These are phyloP conservation scores for Colletotrichum musae DNA, from an alignment of 2,329 filamentous ascomycete genomes.

Conservation along the genomic window DNA sequence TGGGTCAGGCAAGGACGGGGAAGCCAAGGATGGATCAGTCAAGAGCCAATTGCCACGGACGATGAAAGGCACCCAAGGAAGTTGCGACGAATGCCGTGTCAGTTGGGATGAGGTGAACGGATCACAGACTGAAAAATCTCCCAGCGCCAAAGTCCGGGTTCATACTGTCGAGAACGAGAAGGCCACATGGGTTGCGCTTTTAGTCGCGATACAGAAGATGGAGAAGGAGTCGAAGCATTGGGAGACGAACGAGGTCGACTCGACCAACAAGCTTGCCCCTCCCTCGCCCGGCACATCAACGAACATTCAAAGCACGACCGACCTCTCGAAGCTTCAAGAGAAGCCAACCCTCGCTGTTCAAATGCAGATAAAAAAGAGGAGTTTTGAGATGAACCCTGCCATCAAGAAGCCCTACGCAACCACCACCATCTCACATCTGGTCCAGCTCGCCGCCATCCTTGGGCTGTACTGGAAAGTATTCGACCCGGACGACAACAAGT, in stretches of 20 bases:
- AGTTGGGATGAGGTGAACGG: not conserved
- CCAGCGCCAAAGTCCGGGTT: not conserved
- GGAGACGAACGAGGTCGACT: not conserved
- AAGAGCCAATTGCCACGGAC: too few species aligned
- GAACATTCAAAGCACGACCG: not conserved
- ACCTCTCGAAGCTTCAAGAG: too few species aligned
- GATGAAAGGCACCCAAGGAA: not conserved
- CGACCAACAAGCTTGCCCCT: not conserved
- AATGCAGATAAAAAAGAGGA: constrained; percentile 16
- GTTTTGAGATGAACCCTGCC: constrained; percentile 18
- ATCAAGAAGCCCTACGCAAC: constrained; percentile 51
- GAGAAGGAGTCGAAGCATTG: constrained; percentile 19
- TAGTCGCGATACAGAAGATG: constrained; percentile 27
- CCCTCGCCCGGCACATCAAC: not conserved
- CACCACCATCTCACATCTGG: constrained; percentile 52
- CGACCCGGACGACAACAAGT: constrained; percentile 51
- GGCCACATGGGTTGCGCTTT: constrained; percentile 19
- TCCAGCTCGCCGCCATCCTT: constrained; percentile 53
- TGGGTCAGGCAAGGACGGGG: too few species aligned
- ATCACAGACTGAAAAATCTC: too few species aligned
- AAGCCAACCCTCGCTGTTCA: constrained; percentile 18
- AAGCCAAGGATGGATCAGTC: too few species aligned
- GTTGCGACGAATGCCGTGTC: constrained; percentile 3
- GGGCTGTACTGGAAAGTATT: constrained; percentile 60
- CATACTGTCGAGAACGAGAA: constrained; percentile 32